phyloP scores from a whole-genome alignment of 2,329 filamentous ascomycete genomes.

The Alternaria sp. region DNA sequence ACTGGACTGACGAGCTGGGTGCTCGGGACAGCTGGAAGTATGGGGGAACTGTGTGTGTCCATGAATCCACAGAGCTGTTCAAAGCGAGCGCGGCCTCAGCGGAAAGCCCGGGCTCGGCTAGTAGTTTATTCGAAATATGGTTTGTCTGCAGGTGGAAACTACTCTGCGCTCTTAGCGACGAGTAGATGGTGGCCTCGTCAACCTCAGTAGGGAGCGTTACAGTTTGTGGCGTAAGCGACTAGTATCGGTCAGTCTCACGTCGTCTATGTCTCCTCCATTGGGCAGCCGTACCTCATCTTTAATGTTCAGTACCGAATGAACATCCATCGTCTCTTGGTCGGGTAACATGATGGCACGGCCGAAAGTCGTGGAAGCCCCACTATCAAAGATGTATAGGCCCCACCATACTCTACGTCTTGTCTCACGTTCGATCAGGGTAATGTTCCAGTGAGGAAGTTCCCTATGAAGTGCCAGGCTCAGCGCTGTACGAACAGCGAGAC shows the following conservation, averaged over 20 bases:
- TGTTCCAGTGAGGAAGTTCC: conserved; percentile 40
- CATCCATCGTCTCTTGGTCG: conserved; percentile 37
- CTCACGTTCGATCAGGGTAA: conserved; percentile 37
- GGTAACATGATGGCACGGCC: conserved; percentile 37
- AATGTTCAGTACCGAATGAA: conserved; percentile 34
- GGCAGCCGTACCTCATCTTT: conserved; percentile 26
- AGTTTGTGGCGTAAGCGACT: conserved; percentile 36
- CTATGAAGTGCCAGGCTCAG: conserved; percentile 37
- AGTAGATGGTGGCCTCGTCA: conserved; percentile 31
- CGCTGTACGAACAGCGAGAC: conserved; percentile 35
- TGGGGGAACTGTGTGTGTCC: conserved; percentile 26
- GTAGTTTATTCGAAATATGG: conserved; percentile 33
- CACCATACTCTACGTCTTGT: conserved; percentile 37
- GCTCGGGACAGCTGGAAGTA: conserved; percentile 27
- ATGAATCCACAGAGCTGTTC: conserved; percentile 28
- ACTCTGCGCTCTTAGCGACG: conserved; percentile 31
- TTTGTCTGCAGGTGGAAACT: conserved; percentile 37
- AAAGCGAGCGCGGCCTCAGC: conserved; percentile 34
- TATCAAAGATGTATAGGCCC: conserved; percentile 39
- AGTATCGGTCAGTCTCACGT: conserved; percentile 5
- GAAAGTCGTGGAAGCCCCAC: conserved; percentile 38
- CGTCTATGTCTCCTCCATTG: neutral
- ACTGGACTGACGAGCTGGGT: conserved; percentile 21
- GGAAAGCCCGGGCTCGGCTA: conserved; percentile 37
- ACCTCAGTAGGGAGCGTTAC: conserved; percentile 26